Base-by-base conservation (phyloP, 1,139 yeast genomes). In the Candida tetrigidarum region DNA sequence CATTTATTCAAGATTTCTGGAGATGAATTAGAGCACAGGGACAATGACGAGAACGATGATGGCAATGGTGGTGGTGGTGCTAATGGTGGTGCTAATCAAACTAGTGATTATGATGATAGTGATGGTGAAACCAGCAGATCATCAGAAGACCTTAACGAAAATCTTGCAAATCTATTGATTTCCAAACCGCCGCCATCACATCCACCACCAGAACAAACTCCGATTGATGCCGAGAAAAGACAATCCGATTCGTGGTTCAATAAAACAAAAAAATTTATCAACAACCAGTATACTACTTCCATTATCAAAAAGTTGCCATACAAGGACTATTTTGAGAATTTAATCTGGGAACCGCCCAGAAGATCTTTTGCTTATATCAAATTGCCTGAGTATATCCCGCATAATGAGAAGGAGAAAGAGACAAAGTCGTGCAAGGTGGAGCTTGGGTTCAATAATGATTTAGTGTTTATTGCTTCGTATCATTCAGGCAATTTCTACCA, bases 1-100 rank as follows among this genome's bases (percentile, higher is more conserved):
- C 95, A 86, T 58, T 73, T 86, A 25, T 86, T 86, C 59, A 67
- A 69, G 41, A 53, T 84, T 25, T 41, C 47, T 4, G 37, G 37
- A 3, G 38, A 37, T 4, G 62, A 53, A 20, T 39, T 46, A 3
- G 50, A 42, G 3, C 35, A 30, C 4, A 26, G 40, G 8, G 46
- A 48, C 9, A 42, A 43, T 19, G 46, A 45, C 5, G 48, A 47
- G 14, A 46, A 49, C 11, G 42, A 41, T n/a, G 42, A 45, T 7
- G n/a, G n/a, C n/a, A n/a, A n/a, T n/a, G n/a, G n/a, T n/a, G n/a
- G n/a, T n/a, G n/a, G n/a, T n/a, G n/a, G n/a, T n/a, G n/a, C n/a
- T n/a, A n/a, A n/a, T n/a, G 43, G 43, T 2, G 50, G 43, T n/a
- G 53, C 26, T 2, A 25, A 37, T 25, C 37, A 44, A 16, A 40